These are phyloP conservation scores for Microcyclospora pomicola DNA, from an alignment of 2,329 filamentous ascomycete species.

Conservation along the genomic window DNA sequence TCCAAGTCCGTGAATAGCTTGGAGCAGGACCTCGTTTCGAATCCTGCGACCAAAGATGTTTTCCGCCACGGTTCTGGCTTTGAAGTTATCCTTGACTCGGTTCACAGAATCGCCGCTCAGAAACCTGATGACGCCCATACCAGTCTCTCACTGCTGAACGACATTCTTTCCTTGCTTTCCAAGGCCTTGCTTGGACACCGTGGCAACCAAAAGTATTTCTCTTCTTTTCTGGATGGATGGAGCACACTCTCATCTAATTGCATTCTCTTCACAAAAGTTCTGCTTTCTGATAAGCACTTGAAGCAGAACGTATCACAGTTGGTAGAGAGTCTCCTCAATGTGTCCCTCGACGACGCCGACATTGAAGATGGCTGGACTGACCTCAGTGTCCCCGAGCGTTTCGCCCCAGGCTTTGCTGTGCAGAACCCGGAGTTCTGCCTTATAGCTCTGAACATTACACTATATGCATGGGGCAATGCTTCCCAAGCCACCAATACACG, in stretches of 20 bases:
- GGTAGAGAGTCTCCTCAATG: constrained; percentile 57
- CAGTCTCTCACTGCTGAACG: constrained; percentile 3
- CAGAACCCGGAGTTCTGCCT: constrained; percentile 3
- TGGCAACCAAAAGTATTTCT: constrained; percentile 81
- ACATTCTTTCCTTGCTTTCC: constrained; percentile 44
- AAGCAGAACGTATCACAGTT: not conserved
- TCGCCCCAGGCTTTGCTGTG: too few species aligned
- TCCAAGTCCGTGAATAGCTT: constrained; percentile 9
- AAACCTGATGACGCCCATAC: not conserved
- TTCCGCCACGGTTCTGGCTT: constrained; percentile 21
- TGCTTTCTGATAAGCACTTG: not conserved
- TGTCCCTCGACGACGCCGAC: constrained; percentile 50
- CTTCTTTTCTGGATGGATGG: constrained; percentile 64
- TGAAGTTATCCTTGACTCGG: constrained; percentile 11
- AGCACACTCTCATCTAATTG: constrained; percentile 23
- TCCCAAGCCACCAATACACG: too few species aligned
- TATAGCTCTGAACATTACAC: constrained; percentile 1
- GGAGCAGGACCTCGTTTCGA: constrained; percentile 7
- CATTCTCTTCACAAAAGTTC: not conserved
- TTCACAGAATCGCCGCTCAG: not conserved
- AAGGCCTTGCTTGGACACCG: constrained; percentile 63
- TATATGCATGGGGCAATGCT: not conserved
- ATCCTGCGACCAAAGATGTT: constrained; percentile 13
- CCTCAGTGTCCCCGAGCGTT: not conserved
- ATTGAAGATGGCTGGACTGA: not conserved